Percentiles rank a stretch among this genome's conserved stretches.
These are phyloP conservation scores for Solanum hybrid DNA, from an alignment of 305 asterid genomes.

Conservation along the genomic window DNA sequence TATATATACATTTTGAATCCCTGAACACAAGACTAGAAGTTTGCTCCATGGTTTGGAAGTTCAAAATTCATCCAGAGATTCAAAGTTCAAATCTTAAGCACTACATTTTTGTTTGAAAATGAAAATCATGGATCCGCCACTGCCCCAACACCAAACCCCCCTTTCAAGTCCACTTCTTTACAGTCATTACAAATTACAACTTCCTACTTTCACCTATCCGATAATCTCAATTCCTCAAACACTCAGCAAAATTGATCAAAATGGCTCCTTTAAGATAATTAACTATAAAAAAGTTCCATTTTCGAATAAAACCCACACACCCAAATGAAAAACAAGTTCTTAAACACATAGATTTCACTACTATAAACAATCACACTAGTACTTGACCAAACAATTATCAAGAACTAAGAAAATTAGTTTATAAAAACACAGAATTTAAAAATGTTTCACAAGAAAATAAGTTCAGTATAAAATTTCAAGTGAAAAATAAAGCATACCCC, in stretches of 20 bases:
- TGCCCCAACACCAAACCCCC: background rate
- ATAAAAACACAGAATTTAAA: background rate
- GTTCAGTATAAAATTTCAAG: no score
- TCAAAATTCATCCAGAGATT: background rate
- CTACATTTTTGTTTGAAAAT: background rate
- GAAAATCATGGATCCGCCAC: background rate
- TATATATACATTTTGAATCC: background rate
- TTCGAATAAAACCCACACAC: background rate
- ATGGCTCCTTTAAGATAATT: background rate
- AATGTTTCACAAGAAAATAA: background rate
- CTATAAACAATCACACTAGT: background rate
- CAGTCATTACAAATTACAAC: background rate
- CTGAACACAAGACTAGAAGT: background rate
- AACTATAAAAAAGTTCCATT: background rate
- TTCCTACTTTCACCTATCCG: background rate
- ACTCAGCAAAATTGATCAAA: background rate
- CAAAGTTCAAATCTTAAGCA: background rate
- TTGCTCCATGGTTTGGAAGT: background rate
- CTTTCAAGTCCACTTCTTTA: background rate
- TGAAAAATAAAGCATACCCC: conserved; percentile 37
- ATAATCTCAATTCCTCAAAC: background rate
- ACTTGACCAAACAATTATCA: background rate
- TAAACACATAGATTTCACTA: background rate
- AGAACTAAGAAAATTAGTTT: background rate
- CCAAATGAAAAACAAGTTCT: background rate